Base-by-base conservation (phyloP, 208 protist species). In the Jaenimonas drosophilae region DNA sequence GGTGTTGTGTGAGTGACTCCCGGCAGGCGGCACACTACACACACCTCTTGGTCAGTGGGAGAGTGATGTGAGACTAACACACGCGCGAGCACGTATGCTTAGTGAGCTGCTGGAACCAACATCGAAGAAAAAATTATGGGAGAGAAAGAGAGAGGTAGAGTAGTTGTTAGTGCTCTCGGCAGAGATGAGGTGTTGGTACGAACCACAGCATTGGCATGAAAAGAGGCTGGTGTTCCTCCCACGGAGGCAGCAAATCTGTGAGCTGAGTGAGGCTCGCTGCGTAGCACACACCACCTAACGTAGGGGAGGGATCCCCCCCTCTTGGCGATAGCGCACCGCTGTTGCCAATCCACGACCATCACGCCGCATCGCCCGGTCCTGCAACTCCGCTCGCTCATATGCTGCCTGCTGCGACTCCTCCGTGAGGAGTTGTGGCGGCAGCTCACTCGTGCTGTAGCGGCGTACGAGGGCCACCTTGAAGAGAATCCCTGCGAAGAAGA, bases 401-500 rank as follows among this genome's bases (percentile, higher is more conserved):
- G 56, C 58, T 17, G 65, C 57, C 30, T 85, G 82, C 36, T 62
- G 34, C 23, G 70, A 69, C 30, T 82, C 55, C 14, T 75, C 57
- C 19, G 19, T 37, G 28, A 56, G 38, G 19, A 52, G 54, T 19
- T 62, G 39, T 6, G 47, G 42, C 19, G 49, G 59, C 4, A 40
- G 31, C 9, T 74, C 50, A 9, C 44, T 50, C 24, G 59, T 63
- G 57, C 70, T 78, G 45, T 73, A 90, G 19, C 61, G 63, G 12
- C 60, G 20, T 19, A 76, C 48, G 17, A 90, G 43, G 2, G 63
- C 40, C 3, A 56, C n/a, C 49, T 87, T 86, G 39, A 90, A 73
- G 17, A 90, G 0, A 2, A 90, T 50, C 0, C 68, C 76, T 0
- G 67, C 66, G 34, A 87, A 88, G 16, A 87, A 26, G 27, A 85